Base-by-base conservation (phyloP, 2,329 filamentous ascomycete species). In the Venturia aucupariae region DNA sequence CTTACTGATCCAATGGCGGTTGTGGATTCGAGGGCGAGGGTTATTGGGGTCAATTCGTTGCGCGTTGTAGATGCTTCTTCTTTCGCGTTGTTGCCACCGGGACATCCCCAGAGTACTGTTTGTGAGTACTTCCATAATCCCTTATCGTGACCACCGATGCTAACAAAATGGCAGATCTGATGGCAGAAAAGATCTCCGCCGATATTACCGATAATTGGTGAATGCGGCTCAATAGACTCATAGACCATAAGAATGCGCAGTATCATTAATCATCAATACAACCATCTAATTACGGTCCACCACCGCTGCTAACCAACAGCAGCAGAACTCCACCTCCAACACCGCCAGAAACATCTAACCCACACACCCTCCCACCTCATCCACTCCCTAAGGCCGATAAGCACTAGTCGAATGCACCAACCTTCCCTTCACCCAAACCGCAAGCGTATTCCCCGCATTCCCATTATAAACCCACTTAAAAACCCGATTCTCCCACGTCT, bases 381-480 rank as follows among this genome's bases (percentile, higher is more conserved):
- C 13, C 22, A 27, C 13, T 22, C 7, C 35, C 57, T 32, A 65
- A 10, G 57, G 60, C 48, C 51, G 65, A 62, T 60, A 68, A 0
- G 66, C 67, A 17, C 67, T 67, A 48, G 69, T 70, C 73, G 81
- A 75, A 77, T 96, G 91, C 60, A 97, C 94, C 74, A 95, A 75
- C 67, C 86, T 78, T 2, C 94, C 94, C 72, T 82, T 86, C 1
- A 97, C 92, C 93, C 93, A 99, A 5, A 99, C 94, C 69, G 82
- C 86, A 70, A 82, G 82, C 2, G 92, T 93, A 75, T 97, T 97
- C 69, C 93, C 81, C 76, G 97, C 94, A 78, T 97, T 92, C 0
- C 94, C 94, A 68, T 85, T 89, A 77, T 90, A 99, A 67, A 97
- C 80, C 94, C 94, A 99, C 80, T 99, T 99, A 62, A 90, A 90